A percentile compares a stretch with the other conserved stretches of the same genome.
Evolutionary conservation across 2,329 filamentous ascomycete genomes (phyloP).

Genomic region (Ilyonectria sp.): DNA sequence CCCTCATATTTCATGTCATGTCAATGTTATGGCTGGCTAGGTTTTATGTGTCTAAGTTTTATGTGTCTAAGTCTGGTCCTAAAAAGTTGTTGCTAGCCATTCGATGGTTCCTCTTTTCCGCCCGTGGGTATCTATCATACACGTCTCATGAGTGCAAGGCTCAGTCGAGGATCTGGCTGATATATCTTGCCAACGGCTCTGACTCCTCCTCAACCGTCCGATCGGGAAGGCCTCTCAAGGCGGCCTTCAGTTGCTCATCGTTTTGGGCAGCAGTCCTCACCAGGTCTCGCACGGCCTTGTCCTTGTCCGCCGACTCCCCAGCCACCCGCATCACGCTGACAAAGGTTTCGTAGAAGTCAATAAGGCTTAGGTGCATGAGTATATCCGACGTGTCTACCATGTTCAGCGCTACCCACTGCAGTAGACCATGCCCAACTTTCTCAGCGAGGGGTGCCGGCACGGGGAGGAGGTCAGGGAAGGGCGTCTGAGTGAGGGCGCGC

Average conservation of each 20-base stretch:
- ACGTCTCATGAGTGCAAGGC: not conserved
- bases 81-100: not conserved
- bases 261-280: conserved; percentile 58
- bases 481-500: conserved; percentile 54
- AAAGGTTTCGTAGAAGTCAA: conserved; percentile 69
- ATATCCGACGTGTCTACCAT: conserved; percentile 67
- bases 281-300: conserved; percentile 56
- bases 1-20: not conserved
- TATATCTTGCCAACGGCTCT: conserved; percentile 62
- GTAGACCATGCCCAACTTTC: conserved; percentile 55
- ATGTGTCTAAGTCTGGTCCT: not conserved
- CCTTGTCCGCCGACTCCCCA: conserved; percentile 53
- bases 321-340: conserved; percentile 64
- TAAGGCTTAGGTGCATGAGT: conserved; percentile 65
- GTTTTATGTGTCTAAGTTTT: too few species aligned
- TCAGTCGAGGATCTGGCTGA: conserved; percentile 56
- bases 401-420: conserved; percentile 66
- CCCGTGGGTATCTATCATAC: conserved; percentile 34
- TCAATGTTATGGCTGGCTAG: not conserved
- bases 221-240: conserved; percentile 61
- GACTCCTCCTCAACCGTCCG: conserved; percentile 67
- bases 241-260: conserved; percentile 57
- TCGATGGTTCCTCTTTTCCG: not conserved
- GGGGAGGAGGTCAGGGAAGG: conserved; percentile 54
- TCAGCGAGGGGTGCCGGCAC: conserved; percentile 38